Evolutionary conservation across 2,329 filamentous ascomycete genomes (phyloP).

Genomic region (Septoria petroselini): DNA sequence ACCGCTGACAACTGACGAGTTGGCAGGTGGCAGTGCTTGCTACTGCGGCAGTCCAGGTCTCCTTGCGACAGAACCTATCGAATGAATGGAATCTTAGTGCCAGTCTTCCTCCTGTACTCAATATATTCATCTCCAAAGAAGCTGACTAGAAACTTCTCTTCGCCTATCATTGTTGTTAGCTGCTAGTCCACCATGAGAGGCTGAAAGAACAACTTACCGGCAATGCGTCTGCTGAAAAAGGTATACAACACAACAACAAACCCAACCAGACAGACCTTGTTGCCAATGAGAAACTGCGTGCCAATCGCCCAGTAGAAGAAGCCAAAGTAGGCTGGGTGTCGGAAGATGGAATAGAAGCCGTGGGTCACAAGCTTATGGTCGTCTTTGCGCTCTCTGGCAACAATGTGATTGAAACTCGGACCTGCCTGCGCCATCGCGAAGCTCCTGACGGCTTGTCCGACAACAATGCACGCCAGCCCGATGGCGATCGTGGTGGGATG

Average conservation of each 20-base stretch:
- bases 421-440: slow-evolving; percentile 86
- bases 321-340: slow-evolving; percentile 94
- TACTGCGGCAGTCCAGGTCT: no score
- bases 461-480: slow-evolving; percentile 61
- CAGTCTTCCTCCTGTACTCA: slow-evolving; percentile 66
- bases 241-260: slow-evolving; percentile 76
- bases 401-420: slow-evolving; percentile 81
- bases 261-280: slow-evolving; percentile 69
- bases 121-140: slow-evolving; percentile 86
- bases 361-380: slow-evolving; percentile 77
- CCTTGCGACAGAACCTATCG: slow-evolving; percentile 3
- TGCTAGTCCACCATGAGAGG: background rate
- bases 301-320: slow-evolving; percentile 99
- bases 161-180: slow-evolving; percentile 50
- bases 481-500: slow-evolving; percentile 51
- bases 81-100: slow-evolving; percentile 79
- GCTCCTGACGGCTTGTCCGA: slow-evolving; percentile 75
- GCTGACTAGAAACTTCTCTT: slow-evolving; percentile 71
- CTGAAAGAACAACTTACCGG: slow-evolving; percentile 41
- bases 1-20: no score
- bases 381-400: slow-evolving; percentile 66
- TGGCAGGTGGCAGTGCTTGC: no score
- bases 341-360: slow-evolving; percentile 71
- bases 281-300: slow-evolving; percentile 86
- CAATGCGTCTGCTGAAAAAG: slow-evolving; percentile 76